Base-by-base conservation (phyloP, 2,329 filamentous ascomycete species). In the Nothopassalora personata region DNA sequence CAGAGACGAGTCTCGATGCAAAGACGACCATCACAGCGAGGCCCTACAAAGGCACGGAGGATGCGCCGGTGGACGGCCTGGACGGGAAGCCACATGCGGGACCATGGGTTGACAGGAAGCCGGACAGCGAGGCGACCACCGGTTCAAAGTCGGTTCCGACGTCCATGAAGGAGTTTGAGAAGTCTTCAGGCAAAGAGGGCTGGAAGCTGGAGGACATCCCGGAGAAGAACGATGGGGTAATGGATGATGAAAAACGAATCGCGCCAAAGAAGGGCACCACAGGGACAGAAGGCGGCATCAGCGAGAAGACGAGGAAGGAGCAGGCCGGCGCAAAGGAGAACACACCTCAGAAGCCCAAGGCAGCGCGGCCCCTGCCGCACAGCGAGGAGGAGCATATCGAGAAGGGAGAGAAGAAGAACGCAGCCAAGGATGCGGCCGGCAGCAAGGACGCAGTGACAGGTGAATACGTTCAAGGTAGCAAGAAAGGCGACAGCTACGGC, bases 31-130 rank as follows among this genome's bases (percentile, higher is more conserved):
- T 58, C 2, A 59, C 67, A 31, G 48, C 47, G 10, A 74, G 76
- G 60, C 64, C 66, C 43, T 72, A 72, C 34, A 63, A 72, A 28
- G 85, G 84, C 55, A 86, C 85, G 54, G 91, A 91, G 73, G 87
- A 94, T 77, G 90, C 89, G 57, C 93, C 93, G 0, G 87, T 97
- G 19, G 94, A 97, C 72, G 92, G 92, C 49, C 88, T 89, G 68
- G 94, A 97, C 76, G 94, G 94, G 51, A 94, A 92, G 77, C 94
- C 94, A 50, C 93, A 97, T 72, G 85, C 87, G 19, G 94, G 94
- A 1, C 94, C 94, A 1, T 86, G 83, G 70, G 86, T 92, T 58
- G 85, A 86, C 62, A 82, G 73, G 48, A 68, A 71, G 51, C 66
- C 62, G n/a, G 65, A 65, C 28, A 62, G 56, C 68, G 66, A 74